Base-by-base conservation (phyloP, 1,284 basidiomycete genomes). In the Sporisorium scitamineum region DNA sequence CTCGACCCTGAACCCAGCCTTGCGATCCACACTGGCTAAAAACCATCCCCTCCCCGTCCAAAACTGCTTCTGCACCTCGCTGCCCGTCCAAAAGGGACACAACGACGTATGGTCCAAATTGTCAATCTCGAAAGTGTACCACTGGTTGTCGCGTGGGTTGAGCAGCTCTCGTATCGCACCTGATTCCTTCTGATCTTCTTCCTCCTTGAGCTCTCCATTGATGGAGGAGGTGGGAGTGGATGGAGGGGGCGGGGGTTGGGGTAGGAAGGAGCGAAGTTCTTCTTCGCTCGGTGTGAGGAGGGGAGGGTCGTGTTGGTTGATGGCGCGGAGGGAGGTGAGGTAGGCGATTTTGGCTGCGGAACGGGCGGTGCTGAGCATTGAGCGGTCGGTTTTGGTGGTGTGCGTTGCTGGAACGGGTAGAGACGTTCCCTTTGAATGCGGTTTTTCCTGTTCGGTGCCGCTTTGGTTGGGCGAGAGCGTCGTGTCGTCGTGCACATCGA, bases 21-120 rank as follows among this genome's bases (percentile, higher is more conserved):
- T 32, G 0, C 54, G 24, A 27, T 79, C 78, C 13, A 79, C 67
- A 10, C 59, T 55, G 24, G 66, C 75, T 3, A 79, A 42, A 26
- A 66, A 79, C 27, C 54, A 41, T 3, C 78, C 78, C 8, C 78
- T 61, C 1, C 75, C 78, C 0, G 54, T 62, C 78, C 78, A 79
- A 31, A 79, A 79, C 31, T 68, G 57, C 10, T 65, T 67, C 47
- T 79, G 78, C 11, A 66, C 45, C 48, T 72, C 74, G 47, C 60
- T 69, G 13, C 78, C 78, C 16, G 68, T 78, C 71, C 71, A 79
- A 26, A 79, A 70, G 37, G 78, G 78, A 41, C 67, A 73, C 20
- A 79, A 51, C 11, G 54, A 51, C 0, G 78, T 70, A 41, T 79
- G 78, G 37, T 74, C 65, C 2, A 78, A 50, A 24, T 57, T 42